These are phyloP conservation scores for Taiozyma sp. DNA, from an alignment of 1,139 yeast genomes.

Conservation along the genomic window DNA sequence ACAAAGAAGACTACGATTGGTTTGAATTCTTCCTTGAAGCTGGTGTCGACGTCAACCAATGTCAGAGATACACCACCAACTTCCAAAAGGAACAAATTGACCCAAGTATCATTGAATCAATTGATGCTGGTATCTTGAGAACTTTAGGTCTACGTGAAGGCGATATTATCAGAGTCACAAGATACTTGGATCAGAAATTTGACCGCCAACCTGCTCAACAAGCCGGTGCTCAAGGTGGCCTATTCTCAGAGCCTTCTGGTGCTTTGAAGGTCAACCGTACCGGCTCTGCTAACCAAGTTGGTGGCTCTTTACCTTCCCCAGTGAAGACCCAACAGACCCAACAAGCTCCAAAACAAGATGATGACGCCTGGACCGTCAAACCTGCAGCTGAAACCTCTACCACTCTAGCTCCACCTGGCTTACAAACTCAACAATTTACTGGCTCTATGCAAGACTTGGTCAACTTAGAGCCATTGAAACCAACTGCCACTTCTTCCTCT, in stretches of 20 bases:
- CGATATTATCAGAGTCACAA: constrained; percentile 86
- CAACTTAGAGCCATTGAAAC: constrained; percentile 64
- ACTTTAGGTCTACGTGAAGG: constrained; percentile 94
- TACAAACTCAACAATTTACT: constrained; percentile 48
- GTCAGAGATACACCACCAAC: constrained; percentile 86
- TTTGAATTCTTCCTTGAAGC: constrained; percentile 90
- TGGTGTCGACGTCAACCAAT: constrained; percentile 90
- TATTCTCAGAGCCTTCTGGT: constrained; percentile 72
- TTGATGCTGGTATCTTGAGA: constrained; percentile 75
- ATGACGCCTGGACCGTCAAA: constrained; percentile 90
- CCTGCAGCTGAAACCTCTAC: constrained; percentile 57
- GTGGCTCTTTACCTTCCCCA: constrained; percentile 24
- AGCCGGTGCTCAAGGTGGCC: constrained; percentile 41
- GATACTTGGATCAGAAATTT: constrained; percentile 68
- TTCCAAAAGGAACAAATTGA: constrained; percentile 91
- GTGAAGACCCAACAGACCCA: constrained; percentile 6
- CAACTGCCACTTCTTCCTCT: constrained; percentile 31
- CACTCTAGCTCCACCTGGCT: constrained; percentile 14
- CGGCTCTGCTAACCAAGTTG: constrained; percentile 23
- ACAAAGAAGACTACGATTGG: constrained; percentile 80
- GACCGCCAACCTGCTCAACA: constrained; percentile 36
- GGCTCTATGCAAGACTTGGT: constrained; percentile 86
- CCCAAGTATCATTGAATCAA: constrained; percentile 75
- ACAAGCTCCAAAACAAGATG: constrained; percentile 38
- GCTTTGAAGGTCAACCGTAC: constrained; percentile 49